Conservation (phyloP, 495 filamentous ascomycete species). For the Trichodelitschia bisporula region DNA sequence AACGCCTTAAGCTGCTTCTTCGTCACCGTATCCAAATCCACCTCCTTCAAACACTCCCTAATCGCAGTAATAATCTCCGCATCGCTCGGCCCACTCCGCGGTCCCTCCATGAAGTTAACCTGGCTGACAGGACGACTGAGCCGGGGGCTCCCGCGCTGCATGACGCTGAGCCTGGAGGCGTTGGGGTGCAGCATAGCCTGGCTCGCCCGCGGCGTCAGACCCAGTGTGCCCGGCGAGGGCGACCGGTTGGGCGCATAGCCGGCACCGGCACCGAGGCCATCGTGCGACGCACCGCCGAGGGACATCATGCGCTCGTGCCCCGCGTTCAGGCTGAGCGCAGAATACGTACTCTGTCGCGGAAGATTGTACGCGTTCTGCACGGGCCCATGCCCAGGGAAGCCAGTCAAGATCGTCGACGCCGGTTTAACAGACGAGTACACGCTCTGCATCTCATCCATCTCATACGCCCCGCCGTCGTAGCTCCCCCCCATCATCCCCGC, state of each 20-base stretch:
- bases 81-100: slow-evolving; percentile 39
- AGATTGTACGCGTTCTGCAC: slow-evolving; percentile 6
- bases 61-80: slow-evolving; percentile 57
- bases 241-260: slow-evolving; percentile 25
- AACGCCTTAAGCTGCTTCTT: slow-evolving; percentile 85
- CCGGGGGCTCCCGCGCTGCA: slow-evolving; percentile 20
- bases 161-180: too few relatives aligned
- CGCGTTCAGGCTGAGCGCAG: slow-evolving; percentile 21
- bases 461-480: slow-evolving; percentile 45
- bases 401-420: slow-evolving; percentile 73
- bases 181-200: not conserved
- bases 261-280: too few relatives aligned
- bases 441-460: slow-evolving; percentile 95
- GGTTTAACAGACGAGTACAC: slow-evolving; percentile 89
- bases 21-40: slow-evolving; percentile 83
- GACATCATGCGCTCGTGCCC: slow-evolving; percentile 31
- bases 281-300: slow-evolving; percentile 30
- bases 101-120: slow-evolving; percentile 38
- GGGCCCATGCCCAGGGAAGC: slow-evolving; percentile 29
- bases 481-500: slow-evolving; percentile 19
- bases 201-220: not conserved
- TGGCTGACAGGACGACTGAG: slow-evolving; percentile 38
- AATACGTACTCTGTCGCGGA: slow-evolving; percentile 6
- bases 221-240: not conserved
- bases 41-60: slow-evolving; percentile 57